Base-by-base conservation (phyloP, 495 filamentous ascomycete species). In the Penicillium pulvis region DNA sequence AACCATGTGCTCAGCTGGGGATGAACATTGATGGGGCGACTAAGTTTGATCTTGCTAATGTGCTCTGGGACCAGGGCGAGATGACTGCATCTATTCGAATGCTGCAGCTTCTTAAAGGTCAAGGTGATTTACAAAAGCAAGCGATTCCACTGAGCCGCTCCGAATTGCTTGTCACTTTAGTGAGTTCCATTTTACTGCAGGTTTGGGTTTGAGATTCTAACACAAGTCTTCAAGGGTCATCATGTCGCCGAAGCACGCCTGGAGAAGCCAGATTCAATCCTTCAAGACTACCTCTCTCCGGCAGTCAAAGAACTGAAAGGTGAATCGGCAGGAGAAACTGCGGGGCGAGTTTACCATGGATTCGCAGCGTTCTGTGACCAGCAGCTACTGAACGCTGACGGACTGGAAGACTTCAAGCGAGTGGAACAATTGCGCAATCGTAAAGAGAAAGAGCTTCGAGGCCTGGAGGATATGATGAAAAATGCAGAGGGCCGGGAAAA, bases 341-440 rank as follows among this genome's bases (percentile, higher is more conserved):
- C 93, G 7, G 92, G 93, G 6, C 82, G 89, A 63, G 95, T 97
- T 9, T 97, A 90, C 63, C 91, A 97, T 69, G 90, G 94, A 60
- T 98, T 97, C 70, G 94, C 94, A 53, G 84, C 85, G 53, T 99
- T 97, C 65, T 99, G 94, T 68, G 93, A 99, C 69, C 86, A 89
- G 61, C 94, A 98, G 67, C 77, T 98, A 12, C 86, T 95, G 57
- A 93, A 92, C 66, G 82, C 86, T 2, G 91, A 93, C 52, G 85
- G 86, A 51, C 74, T 91, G 19, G 92, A 97, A 67, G 94, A 99
- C 60, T 85, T 95, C 58, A 82, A 85, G 45, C 88, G 94, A 14
- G 81, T 96, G 36, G 80, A 90, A 64, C 90, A 86, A 62, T 78
- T 98, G 26, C 87, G 88, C 61, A 80, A 91, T 61, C 88, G 86